phyloP scores from a whole-genome alignment of 371 early-diverging fungal species.

The Mortierella sp. region DNA sequence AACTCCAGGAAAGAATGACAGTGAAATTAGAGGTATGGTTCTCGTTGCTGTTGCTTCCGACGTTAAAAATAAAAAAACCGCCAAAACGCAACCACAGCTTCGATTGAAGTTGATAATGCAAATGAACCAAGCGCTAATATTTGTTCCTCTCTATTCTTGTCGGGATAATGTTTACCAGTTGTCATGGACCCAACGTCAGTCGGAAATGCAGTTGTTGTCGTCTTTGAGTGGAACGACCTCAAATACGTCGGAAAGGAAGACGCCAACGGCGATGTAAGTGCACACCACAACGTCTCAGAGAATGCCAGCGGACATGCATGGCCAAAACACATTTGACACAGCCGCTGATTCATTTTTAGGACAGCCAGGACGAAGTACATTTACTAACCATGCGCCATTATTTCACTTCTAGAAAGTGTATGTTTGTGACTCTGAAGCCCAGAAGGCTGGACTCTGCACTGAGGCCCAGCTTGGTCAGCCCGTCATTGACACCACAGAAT shows the following conservation, averaged over 20 bases:
- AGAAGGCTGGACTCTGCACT: constrained; percentile 63
- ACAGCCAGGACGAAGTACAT: not conserved
- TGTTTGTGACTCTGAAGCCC: constrained; percentile 64
- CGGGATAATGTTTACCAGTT: constrained; percentile 53
- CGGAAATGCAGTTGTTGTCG: constrained; percentile 64
- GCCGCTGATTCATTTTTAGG: not conserved
- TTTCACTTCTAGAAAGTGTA: constrained; percentile 57
- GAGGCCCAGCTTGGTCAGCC: constrained; percentile 61
- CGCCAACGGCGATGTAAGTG: constrained; percentile 23
- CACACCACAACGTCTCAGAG: not conserved
- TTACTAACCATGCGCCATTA: not conserved
- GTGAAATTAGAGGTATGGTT: constrained; percentile 44
- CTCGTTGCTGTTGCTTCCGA: not conserved
- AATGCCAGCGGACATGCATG: not conserved
- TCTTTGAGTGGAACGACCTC: constrained; percentile 72
- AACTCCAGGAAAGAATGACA: constrained; percentile 35
- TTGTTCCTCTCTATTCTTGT: not conserved
- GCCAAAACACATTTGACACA: not conserved
- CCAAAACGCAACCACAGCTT: not conserved
- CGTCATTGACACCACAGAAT: constrained; percentile 54
- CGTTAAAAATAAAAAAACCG: not conserved
- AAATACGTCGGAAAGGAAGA: constrained; percentile 61
- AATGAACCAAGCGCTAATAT: not conserved
- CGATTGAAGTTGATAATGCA: not conserved
- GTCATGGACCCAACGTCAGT: constrained; percentile 59